Evolutionary conservation across 179 eudicot genomes (phyloP), one percentile per base, ranked within the genome.

Genomic region (Heliamphora ciliata): DNA sequence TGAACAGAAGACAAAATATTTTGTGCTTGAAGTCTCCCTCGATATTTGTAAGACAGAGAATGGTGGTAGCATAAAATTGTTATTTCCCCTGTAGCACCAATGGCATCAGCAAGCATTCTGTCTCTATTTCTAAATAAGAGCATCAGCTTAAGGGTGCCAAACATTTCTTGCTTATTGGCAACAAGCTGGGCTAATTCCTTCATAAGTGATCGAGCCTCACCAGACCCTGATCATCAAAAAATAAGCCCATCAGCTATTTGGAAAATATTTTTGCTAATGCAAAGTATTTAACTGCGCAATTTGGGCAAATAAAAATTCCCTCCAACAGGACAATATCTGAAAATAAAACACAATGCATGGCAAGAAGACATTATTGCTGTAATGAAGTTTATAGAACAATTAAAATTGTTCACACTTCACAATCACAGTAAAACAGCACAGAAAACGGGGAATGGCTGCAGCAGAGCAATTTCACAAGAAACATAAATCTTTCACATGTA

Each of bases 151-250:
- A 93, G 86, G 82, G 87, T 81, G 44, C 84, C 89, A 83, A 88
- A 89, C 68, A 82, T 86, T 48, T 77, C 81, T 81, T 86, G 84
- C 84, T 88, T 86, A 81, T 83, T 73, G 63, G 87, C 82, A 82
- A 92, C 80, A 73, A 71, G 80, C 52, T 83, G 81, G 81, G 97
- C 83, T 81, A 95, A 76, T 44, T 88, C 90, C 86, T 87, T 90
- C 97, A 89, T 92, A 76, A 95, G 91, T 52, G 95, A 87, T 61
- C 97, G 93, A 79, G 97, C 86, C 84, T 93, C 97, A 66, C 98
- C 98, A 80, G 89, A 95, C 98, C 98, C 97, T 95, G 85, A 48
- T 47, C 84, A 85, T 21, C 65, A 84, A 83, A 82, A 76, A 69
- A 8, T 17, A 54, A 54, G 11, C 46, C 54, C 47, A 73, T 86